Evolutionary conservation across 116 monocot genomes (phyloP).

Genomic region (Phalaenopsis hybrid): DNA sequence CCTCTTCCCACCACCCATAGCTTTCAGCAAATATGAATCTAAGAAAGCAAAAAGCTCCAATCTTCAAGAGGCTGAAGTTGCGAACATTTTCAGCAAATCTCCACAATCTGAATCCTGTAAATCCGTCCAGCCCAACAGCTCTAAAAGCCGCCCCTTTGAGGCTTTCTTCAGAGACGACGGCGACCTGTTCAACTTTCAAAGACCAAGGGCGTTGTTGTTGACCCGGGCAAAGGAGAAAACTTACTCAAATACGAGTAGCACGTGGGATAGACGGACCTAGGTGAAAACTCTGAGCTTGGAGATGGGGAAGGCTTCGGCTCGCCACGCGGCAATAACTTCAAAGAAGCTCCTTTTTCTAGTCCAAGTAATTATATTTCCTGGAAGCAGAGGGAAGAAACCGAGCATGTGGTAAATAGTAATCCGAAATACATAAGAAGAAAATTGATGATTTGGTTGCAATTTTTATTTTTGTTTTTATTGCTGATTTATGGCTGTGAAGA

Average conservation of each 20-base stretch:
- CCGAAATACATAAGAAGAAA: too few species aligned
- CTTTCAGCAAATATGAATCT: neutral
- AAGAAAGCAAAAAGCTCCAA: neutral
- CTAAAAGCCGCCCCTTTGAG: neutral
- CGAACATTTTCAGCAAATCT: neutral
- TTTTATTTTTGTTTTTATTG: neutral
- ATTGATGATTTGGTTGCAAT: neutral
- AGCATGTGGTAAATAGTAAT: too few species aligned
- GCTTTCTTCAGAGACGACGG: neutral
- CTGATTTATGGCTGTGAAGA: neutral
- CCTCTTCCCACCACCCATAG: constrained; percentile 31
- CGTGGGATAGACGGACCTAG: neutral
- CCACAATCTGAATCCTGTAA: neutral
- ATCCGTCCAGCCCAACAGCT: neutral
- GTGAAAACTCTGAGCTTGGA: neutral
- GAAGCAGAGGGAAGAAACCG: too few species aligned
- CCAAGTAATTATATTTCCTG: too few species aligned
- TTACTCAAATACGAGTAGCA: neutral
- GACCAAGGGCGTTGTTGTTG: neutral
- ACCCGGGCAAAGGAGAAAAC: neutral
- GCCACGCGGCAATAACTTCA: too few species aligned
- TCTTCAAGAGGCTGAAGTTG: neutral
- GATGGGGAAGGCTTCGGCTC: neutral
- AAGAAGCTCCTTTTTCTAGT: too few species aligned
- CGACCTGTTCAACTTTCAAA: constrained; percentile 3